Base-by-base conservation (phyloP, 139 green algal species). In the Volvox reticuliferus region DNA sequence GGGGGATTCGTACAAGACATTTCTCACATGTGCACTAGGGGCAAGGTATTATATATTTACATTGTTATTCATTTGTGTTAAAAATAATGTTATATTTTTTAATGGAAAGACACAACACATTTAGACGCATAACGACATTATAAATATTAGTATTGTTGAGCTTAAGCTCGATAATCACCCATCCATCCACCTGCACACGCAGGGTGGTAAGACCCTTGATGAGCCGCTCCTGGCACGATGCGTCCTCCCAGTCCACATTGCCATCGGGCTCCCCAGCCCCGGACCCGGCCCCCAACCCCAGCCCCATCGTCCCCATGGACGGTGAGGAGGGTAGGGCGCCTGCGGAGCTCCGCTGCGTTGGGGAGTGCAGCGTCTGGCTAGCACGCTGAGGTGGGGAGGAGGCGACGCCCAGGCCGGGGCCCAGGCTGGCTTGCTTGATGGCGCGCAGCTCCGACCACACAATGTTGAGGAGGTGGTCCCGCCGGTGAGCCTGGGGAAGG, bases 381-480 rank as follows among this genome's bases (percentile, higher is more conserved):
- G 26, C n/a, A 24, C 35, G 67, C 28, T 55, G 44, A 9, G 84
- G 69, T n/a, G 84, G n/a, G 24, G 68, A 37, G 17, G 37, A 65
- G 30, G 20, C 0, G 86, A 12, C 73, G 20, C 16, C 14, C 37
- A 63, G 32, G 28, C 50, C 26, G 28, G 20, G 26, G 55, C 79
- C 21, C 9, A 69, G 5, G 69, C 69, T 61, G 2, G 71, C 85
- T 2, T 37, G 9, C 86, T 83, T 62, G n/a, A 79, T 67, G 73
- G 86, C n/a, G 19, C 73, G 73, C 26, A 83, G 50, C 50, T 90
- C 86, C 24, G 50, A 36, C 86, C 86, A 90, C 1, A 44, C 30
- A 0, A 90, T 62, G 73, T 83, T 83, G 9, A 90, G 86, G 21
- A 90, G 86, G 36, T 90, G 86, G 69, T 90, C 86, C 12, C 86